Conservation (phyloP, 192 early-diverging fungal species). For the Linnemannia exigua region DNA sequence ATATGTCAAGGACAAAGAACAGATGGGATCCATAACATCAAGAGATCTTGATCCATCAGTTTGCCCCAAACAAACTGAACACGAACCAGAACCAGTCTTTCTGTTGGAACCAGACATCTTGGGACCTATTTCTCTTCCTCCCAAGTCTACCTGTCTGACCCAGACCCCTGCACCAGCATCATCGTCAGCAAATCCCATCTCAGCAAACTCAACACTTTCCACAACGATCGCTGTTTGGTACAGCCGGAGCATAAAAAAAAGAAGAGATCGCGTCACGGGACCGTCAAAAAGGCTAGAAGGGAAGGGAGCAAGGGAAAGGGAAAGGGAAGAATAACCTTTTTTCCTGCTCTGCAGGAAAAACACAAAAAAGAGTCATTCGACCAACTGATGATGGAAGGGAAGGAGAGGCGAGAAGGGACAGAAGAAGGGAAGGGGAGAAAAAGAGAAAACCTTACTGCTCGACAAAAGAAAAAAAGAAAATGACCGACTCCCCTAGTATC, state of each 20-base stretch:
- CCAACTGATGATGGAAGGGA: not conserved
- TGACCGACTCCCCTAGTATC: not conserved
- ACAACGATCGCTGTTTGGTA: not conserved
- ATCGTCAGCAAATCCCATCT: not conserved
- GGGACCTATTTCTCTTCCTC: not conserved
- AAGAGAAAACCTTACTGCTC: not conserved
- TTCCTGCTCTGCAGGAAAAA: not conserved
- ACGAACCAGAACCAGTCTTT: not conserved
- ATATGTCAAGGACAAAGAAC: not conserved
- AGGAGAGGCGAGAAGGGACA: constrained; percentile 5
- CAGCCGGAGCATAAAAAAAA: not conserved
- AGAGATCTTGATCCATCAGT: not conserved
- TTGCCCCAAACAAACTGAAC: too few species aligned
- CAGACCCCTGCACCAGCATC: not conserved
- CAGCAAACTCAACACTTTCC: not conserved
- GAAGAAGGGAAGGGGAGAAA: not conserved
- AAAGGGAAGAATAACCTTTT: not conserved
- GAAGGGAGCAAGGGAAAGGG: too few species aligned
- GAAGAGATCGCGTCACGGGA: not conserved
- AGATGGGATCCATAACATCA: not conserved
- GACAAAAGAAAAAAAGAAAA: not conserved
- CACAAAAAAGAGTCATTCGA: not conserved
- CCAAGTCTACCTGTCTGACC: not conserved
- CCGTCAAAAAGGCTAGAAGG: not conserved
- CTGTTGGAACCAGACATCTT: not conserved